Evolutionary conservation across 2,329 filamentous ascomycete genomes (phyloP).

Genomic region (Pseudopyricularia cyperi): DNA sequence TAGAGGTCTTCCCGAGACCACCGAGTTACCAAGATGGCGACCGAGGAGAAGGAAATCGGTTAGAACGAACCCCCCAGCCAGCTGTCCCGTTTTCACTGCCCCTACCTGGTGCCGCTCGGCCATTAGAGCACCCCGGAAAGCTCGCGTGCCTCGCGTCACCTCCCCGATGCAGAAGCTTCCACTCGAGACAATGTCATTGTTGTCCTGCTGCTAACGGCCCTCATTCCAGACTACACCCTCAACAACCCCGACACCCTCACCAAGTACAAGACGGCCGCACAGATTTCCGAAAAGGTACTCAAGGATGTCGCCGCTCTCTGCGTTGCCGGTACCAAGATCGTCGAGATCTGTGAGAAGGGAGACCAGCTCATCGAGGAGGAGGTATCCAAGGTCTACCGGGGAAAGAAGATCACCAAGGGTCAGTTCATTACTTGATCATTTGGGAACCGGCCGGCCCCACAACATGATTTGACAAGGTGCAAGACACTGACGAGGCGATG

Average conservation of each 20-base stretch:
- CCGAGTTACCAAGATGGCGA: conserved; percentile 8
- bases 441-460: neutral
- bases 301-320: conserved; percentile 65
- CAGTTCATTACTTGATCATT: conserved; percentile 14
- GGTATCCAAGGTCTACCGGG: conserved; percentile 90
- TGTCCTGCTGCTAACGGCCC: neutral
- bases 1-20: neutral
- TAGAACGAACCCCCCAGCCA: conserved; percentile 11
- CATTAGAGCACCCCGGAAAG: neutral
- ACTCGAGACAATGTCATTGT: neutral
- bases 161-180: neutral
- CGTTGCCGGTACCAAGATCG: conserved; percentile 78
- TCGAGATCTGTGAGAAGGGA: conserved; percentile 88
- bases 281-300: conserved; percentile 92
- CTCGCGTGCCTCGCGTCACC: conserved; percentile 3
- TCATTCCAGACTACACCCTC: conserved; percentile 65
- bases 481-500: neutral
- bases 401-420: conserved; percentile 95
- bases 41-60: conserved; percentile 32
- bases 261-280: conserved; percentile 95
- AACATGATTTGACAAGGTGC: neutral
- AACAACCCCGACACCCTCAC: conserved; percentile 90
- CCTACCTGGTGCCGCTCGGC: conserved; percentile 11
- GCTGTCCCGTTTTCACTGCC: conserved; percentile 1
- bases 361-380: conserved; percentile 93